These are phyloP conservation scores for Lachancea fermentati DNA, from an alignment of 805 yeast genomes.

Conservation along the genomic window DNA sequence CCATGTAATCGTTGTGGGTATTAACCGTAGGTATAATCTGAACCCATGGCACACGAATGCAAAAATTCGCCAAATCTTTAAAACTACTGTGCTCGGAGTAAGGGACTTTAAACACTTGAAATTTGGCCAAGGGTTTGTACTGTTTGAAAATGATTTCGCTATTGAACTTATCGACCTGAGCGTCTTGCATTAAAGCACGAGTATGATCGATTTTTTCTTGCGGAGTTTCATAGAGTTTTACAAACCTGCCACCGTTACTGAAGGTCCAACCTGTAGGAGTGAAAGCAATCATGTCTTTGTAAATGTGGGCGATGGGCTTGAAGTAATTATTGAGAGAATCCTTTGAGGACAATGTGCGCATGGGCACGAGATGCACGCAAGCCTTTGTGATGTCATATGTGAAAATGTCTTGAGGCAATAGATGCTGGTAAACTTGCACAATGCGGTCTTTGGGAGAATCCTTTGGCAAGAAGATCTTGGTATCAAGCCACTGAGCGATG, in stretches of 20 bases:
- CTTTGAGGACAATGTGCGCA: slow-evolving; percentile 46
- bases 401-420: slow-evolving; percentile 40
- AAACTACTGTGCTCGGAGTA: slow-evolving; percentile 94
- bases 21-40: slow-evolving; percentile 78
- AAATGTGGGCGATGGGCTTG: slow-evolving; percentile 14
- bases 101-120: slow-evolving; percentile 62
- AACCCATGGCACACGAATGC: slow-evolving; percentile 44
- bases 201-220: slow-evolving; percentile 17
- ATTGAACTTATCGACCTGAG: slow-evolving; percentile 12
- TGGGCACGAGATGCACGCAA: slow-evolving; percentile 68
- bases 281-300: slow-evolving; percentile 51
- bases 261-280: slow-evolving; percentile 93
- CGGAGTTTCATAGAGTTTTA: slow-evolving; percentile 10
- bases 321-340: slow-evolving; percentile 28
- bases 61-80: slow-evolving; percentile 67
- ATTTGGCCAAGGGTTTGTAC: slow-evolving; percentile 29
- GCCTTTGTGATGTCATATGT: slow-evolving; percentile 40
- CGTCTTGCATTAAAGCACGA: slow-evolving; percentile 12
- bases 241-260: slow-evolving; percentile 22
- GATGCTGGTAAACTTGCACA: slow-evolving; percentile 41
- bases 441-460: slow-evolving; percentile 38
- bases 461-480: slow-evolving; percentile 45
- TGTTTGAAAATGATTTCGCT: slow-evolving; percentile 25
- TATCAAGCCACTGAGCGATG: slow-evolving; percentile 45
- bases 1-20: slow-evolving; percentile 18